Evolutionary conservation across 148 eudicot genomes (phyloP).

Genomic region (Talinum fruticosum): DNA sequence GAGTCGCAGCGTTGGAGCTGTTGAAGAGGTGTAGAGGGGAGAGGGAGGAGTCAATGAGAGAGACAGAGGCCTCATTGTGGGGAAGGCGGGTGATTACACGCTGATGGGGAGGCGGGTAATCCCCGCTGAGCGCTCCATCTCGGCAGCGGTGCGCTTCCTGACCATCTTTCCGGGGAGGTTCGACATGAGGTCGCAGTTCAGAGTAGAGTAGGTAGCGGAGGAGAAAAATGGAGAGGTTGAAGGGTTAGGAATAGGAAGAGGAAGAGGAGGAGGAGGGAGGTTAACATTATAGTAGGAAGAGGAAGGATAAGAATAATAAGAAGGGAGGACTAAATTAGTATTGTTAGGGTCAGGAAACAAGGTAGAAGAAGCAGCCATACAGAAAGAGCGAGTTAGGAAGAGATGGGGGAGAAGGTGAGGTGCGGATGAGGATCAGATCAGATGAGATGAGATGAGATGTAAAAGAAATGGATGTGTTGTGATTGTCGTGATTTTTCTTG

Average conservation of each 20-base stretch:
- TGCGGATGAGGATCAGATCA: constrained; percentile 5
- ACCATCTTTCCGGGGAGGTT: constrained; percentile 37
- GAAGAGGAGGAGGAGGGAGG: neutral
- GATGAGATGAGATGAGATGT: neutral
- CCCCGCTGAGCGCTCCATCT: constrained; percentile 44
- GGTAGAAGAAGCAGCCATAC: constrained; percentile 40
- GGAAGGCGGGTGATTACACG: constrained; percentile 9
- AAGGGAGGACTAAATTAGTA: constrained; percentile 17
- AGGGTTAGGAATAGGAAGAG: neutral
- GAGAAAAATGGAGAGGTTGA: neutral
- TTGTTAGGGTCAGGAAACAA: constrained; percentile 31
- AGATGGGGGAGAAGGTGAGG: neutral
- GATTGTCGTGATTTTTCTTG: constrained; percentile 27
- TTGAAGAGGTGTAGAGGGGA: constrained; percentile 12
- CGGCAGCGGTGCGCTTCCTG: constrained; percentile 75
- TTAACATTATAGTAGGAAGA: neutral
- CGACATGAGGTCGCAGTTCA: constrained; percentile 5
- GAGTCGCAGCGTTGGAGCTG: neutral
- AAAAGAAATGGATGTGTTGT: constrained; percentile 20
- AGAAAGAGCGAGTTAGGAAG: constrained; percentile 20
- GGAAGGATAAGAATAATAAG: neutral
- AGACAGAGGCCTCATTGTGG: neutral
- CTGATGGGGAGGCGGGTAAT: neutral
- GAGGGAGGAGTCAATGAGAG: constrained; percentile 48
- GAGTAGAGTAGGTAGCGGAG: neutral